Conservation (phyloP, 441 rosid genomes). For the Corymbia calophylla region DNA sequence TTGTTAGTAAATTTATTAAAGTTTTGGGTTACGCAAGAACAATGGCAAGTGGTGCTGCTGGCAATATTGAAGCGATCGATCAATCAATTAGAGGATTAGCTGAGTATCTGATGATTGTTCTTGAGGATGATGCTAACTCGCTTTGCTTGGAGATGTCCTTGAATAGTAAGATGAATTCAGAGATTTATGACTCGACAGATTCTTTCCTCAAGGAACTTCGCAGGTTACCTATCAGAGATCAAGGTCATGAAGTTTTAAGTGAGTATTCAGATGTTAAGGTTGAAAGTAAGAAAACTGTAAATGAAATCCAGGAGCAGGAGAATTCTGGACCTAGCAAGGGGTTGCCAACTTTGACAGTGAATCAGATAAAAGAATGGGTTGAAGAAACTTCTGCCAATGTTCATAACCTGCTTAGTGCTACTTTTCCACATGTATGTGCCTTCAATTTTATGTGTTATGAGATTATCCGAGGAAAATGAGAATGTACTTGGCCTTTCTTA, state of each 20-base stretch:
- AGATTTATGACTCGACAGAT: slow-evolving; percentile 33
- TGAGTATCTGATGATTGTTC: slow-evolving; percentile 90
- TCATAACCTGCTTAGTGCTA: slow-evolving; percentile 55
- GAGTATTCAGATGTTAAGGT: slow-evolving; percentile 26
- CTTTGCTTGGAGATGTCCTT: slow-evolving; percentile 23
- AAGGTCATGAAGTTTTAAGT: slow-evolving; percentile 20
- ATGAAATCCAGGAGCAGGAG: slow-evolving; percentile 18
- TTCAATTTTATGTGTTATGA: slow-evolving; percentile 11
- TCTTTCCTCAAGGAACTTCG: slow-evolving; percentile 64
- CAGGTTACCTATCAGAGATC: slow-evolving; percentile 39
- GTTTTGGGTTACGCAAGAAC: slow-evolving; percentile 70
- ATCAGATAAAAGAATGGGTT: slow-evolving; percentile 82
- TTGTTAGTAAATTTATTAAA: slow-evolving; percentile 82
- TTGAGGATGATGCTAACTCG: slow-evolving; percentile 62
- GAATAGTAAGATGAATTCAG: slow-evolving; percentile 19
- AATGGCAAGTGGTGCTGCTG: slow-evolving; percentile 95
- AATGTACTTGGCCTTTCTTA: neutral
- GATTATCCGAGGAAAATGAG: neutral
- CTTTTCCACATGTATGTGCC: slow-evolving; percentile 76
- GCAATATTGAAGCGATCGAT: slow-evolving; percentile 73
- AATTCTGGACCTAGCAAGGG: slow-evolving; percentile 18
- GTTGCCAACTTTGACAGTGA: slow-evolving; percentile 54
- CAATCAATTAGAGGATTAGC: slow-evolving; percentile 88
- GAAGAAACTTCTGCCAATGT: slow-evolving; percentile 60
- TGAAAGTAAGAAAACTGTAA: slow-evolving; percentile 9